phyloP scores from a whole-genome alignment of 202 grass and related monocot genomes.

The Schoenoplectus triqueter region DNA sequence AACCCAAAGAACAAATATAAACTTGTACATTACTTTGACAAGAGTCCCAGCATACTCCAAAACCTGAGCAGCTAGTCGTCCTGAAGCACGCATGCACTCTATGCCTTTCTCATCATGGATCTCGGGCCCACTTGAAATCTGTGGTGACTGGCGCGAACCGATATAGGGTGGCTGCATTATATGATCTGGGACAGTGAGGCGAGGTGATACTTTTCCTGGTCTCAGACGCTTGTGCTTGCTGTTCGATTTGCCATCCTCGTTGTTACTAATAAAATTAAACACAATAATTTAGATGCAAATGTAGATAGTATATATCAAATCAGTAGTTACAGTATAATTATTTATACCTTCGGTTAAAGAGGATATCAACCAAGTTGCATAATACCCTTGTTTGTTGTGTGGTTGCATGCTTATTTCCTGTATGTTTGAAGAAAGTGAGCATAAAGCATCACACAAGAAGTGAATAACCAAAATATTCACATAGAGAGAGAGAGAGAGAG shows the following conservation, averaged over 20 bases:
- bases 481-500: background rate
- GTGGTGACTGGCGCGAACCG: constrained; percentile 58
- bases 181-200: constrained; percentile 75
- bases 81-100: constrained; percentile 88
- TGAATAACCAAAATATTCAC: background rate
- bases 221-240: constrained; percentile 62
- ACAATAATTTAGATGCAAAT: constrained; percentile 16
- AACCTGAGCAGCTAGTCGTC: constrained; percentile 89
- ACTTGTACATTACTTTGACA: constrained; percentile 68
- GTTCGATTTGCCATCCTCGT: constrained; percentile 47
- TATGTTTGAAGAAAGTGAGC: constrained; percentile 22
- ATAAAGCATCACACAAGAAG: constrained; percentile 20
- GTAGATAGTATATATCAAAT: constrained; percentile 2
- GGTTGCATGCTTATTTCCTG: constrained; percentile 49
- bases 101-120: constrained; percentile 88
- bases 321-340: background rate
- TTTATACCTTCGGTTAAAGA: constrained; percentile 76
- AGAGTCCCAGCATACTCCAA: constrained; percentile 81
- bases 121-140: constrained; percentile 64
- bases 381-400: constrained; percentile 63
- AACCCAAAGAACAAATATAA: background rate
- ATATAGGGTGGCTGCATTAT: constrained; percentile 80
- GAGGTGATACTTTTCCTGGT: constrained; percentile 87
- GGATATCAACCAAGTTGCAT: constrained; percentile 72
- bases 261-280: constrained; percentile 47